Conservation (phyloP, 2,329 filamentous ascomycete genomes). For the Aspergillus pseudoterreus region DNA sequence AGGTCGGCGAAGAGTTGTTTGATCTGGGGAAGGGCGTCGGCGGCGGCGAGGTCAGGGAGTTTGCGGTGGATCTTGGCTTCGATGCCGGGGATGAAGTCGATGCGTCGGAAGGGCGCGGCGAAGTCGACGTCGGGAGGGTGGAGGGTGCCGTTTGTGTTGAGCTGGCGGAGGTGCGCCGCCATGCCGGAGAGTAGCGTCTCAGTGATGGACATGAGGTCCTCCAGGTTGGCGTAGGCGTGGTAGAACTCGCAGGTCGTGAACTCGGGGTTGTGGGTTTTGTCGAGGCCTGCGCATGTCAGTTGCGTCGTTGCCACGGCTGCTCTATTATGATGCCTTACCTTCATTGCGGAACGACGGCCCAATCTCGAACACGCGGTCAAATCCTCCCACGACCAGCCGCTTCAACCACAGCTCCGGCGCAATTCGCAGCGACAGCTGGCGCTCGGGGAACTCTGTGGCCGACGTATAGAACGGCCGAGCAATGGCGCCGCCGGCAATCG, state of each 20-base stretch:
- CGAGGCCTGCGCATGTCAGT: slow-evolving; percentile 50
- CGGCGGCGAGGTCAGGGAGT: slow-evolving; percentile 59
- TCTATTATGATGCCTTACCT: slow-evolving; percentile 44
- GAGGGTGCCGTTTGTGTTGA: slow-evolving; percentile 42
- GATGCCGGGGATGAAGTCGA: slow-evolving; percentile 80
- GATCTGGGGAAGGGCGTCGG: slow-evolving; percentile 58
- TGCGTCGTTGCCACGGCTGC: neutral
- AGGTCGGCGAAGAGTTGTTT: slow-evolving; percentile 52
- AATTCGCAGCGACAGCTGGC: slow-evolving; percentile 73
- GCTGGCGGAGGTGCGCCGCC: slow-evolving; percentile 48
- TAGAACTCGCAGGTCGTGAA: slow-evolving; percentile 99
- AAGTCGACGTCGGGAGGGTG: slow-evolving; percentile 55
- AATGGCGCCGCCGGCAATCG: slow-evolving; percentile 78
- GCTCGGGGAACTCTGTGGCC: slow-evolving; percentile 71
- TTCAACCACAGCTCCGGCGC: slow-evolving; percentile 96
- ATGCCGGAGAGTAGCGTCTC: slow-evolving; percentile 65
- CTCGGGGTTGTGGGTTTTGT: slow-evolving; percentile 91
- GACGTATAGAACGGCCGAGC: slow-evolving; percentile 81
- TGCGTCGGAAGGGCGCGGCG: slow-evolving; percentile 54
- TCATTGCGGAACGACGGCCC: slow-evolving; percentile 92
- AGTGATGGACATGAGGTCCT: slow-evolving; percentile 71
- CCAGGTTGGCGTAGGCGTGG: slow-evolving; percentile 73
- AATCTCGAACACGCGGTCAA: slow-evolving; percentile 89
- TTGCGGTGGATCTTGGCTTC: slow-evolving; percentile 63
- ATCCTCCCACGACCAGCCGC: slow-evolving; percentile 80